phyloP scores from a whole-genome alignment of 2,329 filamentous ascomycete species.

The Cylindrodendrum hubeiense region DNA sequence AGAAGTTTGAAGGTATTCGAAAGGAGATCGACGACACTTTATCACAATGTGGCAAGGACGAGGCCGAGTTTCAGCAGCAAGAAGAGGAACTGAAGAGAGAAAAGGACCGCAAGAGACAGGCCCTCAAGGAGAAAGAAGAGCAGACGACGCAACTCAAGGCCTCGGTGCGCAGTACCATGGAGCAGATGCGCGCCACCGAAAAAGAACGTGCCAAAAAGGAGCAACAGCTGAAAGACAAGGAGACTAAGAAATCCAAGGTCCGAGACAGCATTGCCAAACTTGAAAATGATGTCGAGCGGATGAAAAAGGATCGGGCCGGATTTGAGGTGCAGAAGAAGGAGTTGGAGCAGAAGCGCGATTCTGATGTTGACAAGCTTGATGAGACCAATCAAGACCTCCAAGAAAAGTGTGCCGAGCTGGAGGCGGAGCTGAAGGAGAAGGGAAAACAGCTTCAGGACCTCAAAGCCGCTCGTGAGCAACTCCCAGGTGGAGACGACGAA shows the following conservation, averaged over 20 bases:
- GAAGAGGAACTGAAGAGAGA: slow-evolving; percentile 80
- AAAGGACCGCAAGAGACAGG: slow-evolving; percentile 81
- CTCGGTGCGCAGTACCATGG: slow-evolving; percentile 83
- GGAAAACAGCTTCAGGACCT: slow-evolving; percentile 78
- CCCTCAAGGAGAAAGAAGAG: slow-evolving; percentile 90
- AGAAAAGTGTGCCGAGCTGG: slow-evolving; percentile 73
- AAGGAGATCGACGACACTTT: slow-evolving; percentile 86
- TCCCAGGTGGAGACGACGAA: slow-evolving; percentile 72
- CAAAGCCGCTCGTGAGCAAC: slow-evolving; percentile 76
- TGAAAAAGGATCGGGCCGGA: slow-evolving; percentile 66
- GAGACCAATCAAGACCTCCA: slow-evolving; percentile 71
- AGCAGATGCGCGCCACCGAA: slow-evolving; percentile 84
- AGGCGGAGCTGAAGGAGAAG: slow-evolving; percentile 77
- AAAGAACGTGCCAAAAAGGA: slow-evolving; percentile 85
- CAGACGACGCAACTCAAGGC: slow-evolving; percentile 86
- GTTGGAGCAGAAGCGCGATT: slow-evolving; percentile 64
- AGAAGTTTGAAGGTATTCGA: slow-evolving; percentile 82
- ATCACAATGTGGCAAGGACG: slow-evolving; percentile 77
- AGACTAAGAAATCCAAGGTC: slow-evolving; percentile 75
- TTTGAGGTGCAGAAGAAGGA: slow-evolving; percentile 67
- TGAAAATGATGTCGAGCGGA: slow-evolving; percentile 71
- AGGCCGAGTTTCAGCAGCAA: slow-evolving; percentile 75
- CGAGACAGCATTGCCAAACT: slow-evolving; percentile 78
- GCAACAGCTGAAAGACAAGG: slow-evolving; percentile 75
- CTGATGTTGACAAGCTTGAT: slow-evolving; percentile 64